Percentiles rank a stretch among this genome's conserved stretches.
phyloP scores from a whole-genome alignment of 2,329 filamentous ascomycete genomes.

The Paecilomyces formosus region DNA sequence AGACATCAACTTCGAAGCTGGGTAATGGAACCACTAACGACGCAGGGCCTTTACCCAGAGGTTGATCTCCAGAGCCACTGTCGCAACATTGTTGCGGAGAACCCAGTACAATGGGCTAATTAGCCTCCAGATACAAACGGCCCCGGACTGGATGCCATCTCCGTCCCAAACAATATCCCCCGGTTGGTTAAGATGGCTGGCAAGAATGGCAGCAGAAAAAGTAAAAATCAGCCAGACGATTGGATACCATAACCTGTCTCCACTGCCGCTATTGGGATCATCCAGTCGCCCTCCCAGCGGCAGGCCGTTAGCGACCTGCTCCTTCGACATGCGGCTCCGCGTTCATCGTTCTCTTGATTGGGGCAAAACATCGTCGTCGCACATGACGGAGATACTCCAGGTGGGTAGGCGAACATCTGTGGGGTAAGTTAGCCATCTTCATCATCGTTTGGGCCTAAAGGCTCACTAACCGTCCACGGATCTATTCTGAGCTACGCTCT shows the following conservation, averaged over 20 bases:
- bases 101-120: background rate
- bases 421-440: too few relatives aligned
- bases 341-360: background rate
- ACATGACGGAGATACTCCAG: background rate
- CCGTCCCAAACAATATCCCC: background rate
- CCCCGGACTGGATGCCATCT: background rate
- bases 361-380: background rate
- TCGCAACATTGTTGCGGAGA: background rate
- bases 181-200: background rate
- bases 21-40: background rate
- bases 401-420: too few relatives aligned
- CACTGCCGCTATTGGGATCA: background rate
- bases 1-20: background rate
- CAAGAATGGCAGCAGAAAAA: background rate
- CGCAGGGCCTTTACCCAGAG: background rate
- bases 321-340: background rate
- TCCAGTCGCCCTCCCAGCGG: background rate
- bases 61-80: background rate
- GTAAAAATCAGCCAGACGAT: background rate
- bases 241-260: background rate
- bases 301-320: background rate
- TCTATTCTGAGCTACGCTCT: too few relatives aligned
- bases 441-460: too few relatives aligned
- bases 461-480: too few relatives aligned
- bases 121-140: background rate